Conservation (phyloP, 2,329 filamentous ascomycete genomes). For the Leptographium radiaticola region DNA sequence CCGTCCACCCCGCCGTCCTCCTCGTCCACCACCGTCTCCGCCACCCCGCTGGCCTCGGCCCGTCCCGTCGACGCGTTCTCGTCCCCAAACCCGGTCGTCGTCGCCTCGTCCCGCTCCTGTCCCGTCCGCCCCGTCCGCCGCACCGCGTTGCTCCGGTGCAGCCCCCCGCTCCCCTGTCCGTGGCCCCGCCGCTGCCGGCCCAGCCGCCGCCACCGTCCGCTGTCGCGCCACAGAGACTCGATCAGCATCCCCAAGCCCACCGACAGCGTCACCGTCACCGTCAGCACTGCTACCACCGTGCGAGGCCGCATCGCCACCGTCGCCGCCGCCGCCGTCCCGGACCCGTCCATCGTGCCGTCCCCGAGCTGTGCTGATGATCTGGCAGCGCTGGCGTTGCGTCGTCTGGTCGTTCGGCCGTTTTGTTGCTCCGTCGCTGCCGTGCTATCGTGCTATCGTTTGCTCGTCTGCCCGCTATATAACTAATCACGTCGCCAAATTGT, state of each 20-base stretch:
- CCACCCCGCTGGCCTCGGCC: neutral
- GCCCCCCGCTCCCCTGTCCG: conserved; percentile 1
- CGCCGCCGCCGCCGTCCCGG: conserved; percentile 2
- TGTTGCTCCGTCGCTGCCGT: too few relatives aligned
- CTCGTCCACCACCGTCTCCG: neutral
- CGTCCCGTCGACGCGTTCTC: neutral
- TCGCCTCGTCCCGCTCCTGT: neutral
- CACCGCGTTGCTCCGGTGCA: conserved; percentile 12
- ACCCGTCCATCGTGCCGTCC: conserved; percentile 6
- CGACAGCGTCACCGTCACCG: conserved; percentile 7
- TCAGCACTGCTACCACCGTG: conserved; percentile 9
- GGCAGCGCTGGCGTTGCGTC: too few relatives aligned
- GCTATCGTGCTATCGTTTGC: too few relatives aligned
- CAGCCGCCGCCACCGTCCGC: neutral
- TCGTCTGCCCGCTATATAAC: too few relatives aligned
- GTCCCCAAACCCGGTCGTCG: neutral
- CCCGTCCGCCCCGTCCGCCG: conserved; percentile 7
- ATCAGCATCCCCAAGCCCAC: conserved; percentile 9
- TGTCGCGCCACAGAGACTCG: neutral
- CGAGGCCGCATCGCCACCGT: conserved; percentile 10
- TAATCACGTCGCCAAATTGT: too few relatives aligned
- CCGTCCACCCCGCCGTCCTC: conserved; percentile 26
- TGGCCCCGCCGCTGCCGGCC: conserved; percentile 9
- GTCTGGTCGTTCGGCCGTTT: too few relatives aligned
- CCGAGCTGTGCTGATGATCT: too few relatives aligned